Percentiles rank a stretch among this genome's conserved stretches.
Conservation (phyloP, 139 green algal genomes). For the Astrephomene gubernaculifera region DNA sequence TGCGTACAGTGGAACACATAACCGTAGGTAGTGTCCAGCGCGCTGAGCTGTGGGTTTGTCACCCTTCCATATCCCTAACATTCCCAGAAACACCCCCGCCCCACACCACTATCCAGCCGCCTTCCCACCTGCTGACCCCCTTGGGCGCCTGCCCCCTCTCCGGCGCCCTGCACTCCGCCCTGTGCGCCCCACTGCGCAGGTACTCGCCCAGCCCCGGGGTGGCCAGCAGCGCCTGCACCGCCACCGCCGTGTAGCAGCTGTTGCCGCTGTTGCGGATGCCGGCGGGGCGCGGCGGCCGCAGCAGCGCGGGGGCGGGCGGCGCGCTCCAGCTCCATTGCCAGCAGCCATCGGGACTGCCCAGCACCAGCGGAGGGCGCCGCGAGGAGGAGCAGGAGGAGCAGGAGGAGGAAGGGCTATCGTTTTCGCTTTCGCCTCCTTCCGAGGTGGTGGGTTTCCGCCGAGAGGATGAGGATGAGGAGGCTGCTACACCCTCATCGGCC, state of each 20-base stretch:
- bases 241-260: conserved; percentile 51
- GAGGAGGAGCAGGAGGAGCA: not conserved
- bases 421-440: no score
- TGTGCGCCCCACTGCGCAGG: conserved; percentile 38
- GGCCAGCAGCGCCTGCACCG: conserved; percentile 48
- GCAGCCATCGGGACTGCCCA: not conserved
- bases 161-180: not conserved
- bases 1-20: no score
- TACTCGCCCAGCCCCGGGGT: conserved; percentile 35
- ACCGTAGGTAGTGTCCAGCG: no score
- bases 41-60: no score
- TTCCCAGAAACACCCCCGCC: not conserved
- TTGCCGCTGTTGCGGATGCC: conserved; percentile 58
- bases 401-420: not conserved
- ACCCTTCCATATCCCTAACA: not conserved
- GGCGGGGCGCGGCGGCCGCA: not conserved
- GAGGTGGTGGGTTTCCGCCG: no score
- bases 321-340: not conserved
- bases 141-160: not conserved
- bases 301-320: not conserved
- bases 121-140: conserved; percentile 7
- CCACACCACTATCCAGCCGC: not conserved
- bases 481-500: not conserved
- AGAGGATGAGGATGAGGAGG: not conserved
- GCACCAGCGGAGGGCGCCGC: no score